Percentiles rank a stretch among this genome's conserved stretches.
Evolutionary conservation across 2,329 filamentous ascomycete genomes (phyloP).

Genomic region (Colletotrichum tanaceti): DNA sequence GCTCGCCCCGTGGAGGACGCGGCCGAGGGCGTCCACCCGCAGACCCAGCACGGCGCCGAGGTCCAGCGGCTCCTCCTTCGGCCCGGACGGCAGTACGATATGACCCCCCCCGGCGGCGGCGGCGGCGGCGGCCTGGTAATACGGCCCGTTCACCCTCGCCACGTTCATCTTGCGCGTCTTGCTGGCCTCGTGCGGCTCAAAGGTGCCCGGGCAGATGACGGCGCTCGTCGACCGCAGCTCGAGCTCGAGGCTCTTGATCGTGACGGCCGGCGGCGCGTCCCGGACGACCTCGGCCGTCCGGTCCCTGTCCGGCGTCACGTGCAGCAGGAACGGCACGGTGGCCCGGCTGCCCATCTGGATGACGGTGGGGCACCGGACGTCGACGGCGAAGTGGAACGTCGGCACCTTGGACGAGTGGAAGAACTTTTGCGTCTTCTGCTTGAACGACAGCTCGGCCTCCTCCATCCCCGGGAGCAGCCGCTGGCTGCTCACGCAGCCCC

Average conservation of each 20-base stretch:
- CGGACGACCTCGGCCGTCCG: slow-evolving; percentile 40
- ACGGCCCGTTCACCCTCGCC: not conserved
- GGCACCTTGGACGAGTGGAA: slow-evolving; percentile 52
- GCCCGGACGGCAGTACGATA: not conserved
- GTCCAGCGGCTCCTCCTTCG: slow-evolving; percentile 4
- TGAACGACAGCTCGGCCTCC: slow-evolving; percentile 47
- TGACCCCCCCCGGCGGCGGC: too few relatives aligned
- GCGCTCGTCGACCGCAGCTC: slow-evolving; percentile 37
- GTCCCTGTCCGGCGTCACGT: slow-evolving; percentile 31
- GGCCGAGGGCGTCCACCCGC: slow-evolving; percentile 3
- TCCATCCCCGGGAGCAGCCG: slow-evolving; percentile 49
- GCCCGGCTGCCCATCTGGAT: slow-evolving; percentile 48
- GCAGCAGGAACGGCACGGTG: slow-evolving; percentile 43
- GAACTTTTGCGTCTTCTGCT: slow-evolving; percentile 49
- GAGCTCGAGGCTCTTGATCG: slow-evolving; percentile 40
- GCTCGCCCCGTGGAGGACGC: not conserved
- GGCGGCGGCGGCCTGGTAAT: not conserved
- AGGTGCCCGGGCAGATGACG: slow-evolving; percentile 38
- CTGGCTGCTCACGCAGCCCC: slow-evolving; percentile 37
- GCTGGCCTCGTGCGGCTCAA: slow-evolving; percentile 13
- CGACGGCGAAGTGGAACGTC: slow-evolving; percentile 44
- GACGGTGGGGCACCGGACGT: slow-evolving; percentile 45
- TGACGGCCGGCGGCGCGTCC: slow-evolving; percentile 35
- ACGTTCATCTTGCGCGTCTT: slow-evolving; percentile 20
- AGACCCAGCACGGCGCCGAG: slow-evolving; percentile 8